A percentile compares a stretch with the other conserved stretches of the same genome.
Evolutionary conservation across 192 early-diverging fungal species (phyloP).

Genomic region (Gamsiella multidivaricata): DNA sequence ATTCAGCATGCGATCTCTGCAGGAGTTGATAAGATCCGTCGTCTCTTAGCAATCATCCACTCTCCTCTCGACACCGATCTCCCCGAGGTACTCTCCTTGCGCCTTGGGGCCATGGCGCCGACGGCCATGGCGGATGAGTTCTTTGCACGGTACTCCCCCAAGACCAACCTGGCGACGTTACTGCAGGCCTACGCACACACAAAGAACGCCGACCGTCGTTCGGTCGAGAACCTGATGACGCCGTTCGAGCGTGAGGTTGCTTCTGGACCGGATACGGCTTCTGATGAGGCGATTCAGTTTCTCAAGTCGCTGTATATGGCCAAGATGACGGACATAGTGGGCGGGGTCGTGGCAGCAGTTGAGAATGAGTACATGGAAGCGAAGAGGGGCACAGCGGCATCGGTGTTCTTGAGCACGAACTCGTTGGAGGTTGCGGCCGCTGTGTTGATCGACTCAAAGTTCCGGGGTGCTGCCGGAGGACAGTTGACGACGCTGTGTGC

Average conservation of each 20-base stretch:
- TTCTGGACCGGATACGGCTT: background rate
- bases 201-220: slow-evolving; percentile 50
- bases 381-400: slow-evolving; percentile 20
- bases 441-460: slow-evolving; percentile 41
- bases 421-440: slow-evolving; percentile 46
- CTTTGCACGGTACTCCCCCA: slow-evolving; percentile 35
- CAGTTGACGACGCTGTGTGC: slow-evolving; percentile 36
- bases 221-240: slow-evolving; percentile 36
- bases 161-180: slow-evolving; percentile 50
- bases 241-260: slow-evolving; percentile 25
- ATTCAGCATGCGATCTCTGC: slow-evolving; percentile 30
- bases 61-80: slow-evolving; percentile 12
- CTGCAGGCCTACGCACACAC: slow-evolving; percentile 53
- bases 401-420: slow-evolving; percentile 23
- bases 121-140: slow-evolving; percentile 24
- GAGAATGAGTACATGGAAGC: slow-evolving; percentile 17
- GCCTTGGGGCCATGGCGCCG: slow-evolving; percentile 1
- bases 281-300: slow-evolving; percentile 21
- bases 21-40: slow-evolving; percentile 46
- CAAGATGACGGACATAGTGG: slow-evolving; percentile 28
- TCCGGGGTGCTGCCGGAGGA: slow-evolving; percentile 29
- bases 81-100: background rate
- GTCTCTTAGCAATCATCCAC: slow-evolving; percentile 34
- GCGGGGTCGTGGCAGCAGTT: slow-evolving; percentile 23
- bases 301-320: slow-evolving; percentile 23